phyloP scores from a whole-genome alignment of 2,329 filamentous ascomycete species.

The Colletotrichum orchidophilum region DNA sequence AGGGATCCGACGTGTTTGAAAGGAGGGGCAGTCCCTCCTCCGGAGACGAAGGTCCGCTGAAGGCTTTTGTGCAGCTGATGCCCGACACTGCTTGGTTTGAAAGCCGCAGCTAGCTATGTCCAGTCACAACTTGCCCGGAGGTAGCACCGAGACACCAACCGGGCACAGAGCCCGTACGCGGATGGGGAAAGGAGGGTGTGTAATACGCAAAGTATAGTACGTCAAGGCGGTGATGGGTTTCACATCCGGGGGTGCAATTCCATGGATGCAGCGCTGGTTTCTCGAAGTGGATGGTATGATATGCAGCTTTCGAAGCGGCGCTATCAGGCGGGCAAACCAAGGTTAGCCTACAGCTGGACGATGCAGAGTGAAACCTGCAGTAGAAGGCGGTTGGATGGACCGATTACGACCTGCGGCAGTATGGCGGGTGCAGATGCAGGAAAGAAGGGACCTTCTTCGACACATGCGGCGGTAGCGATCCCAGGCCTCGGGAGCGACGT shows the following conservation, averaged over 20 bases:
- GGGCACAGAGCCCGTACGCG: not conserved
- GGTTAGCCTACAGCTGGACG: not conserved
- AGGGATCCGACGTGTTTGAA: not conserved
- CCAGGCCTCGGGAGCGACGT: not conserved
- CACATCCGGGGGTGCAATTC: constrained; percentile 9
- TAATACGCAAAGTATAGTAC: not conserved
- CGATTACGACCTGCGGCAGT: not conserved
- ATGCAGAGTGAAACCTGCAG: not conserved
- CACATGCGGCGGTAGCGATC: not conserved
- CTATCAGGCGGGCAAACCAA: not conserved
- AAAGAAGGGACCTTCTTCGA: constrained; percentile 19
- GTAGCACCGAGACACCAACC: not conserved
- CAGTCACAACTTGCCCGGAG: not conserved
- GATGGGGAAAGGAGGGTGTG: not conserved
- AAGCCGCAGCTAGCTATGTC: not conserved
- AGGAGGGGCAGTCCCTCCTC: not conserved
- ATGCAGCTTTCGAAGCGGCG: not conserved
- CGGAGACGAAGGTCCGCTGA: not conserved
- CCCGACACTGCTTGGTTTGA: not conserved
- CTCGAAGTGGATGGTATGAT: not conserved
- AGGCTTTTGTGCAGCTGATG: not conserved
- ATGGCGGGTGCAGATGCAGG: constrained; percentile 1
- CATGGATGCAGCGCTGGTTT: constrained; percentile 7
- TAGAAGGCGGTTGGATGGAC: not conserved
- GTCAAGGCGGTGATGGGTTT: constrained; percentile 17